phyloP scores from a whole-genome alignment of 257 asterid genomes.

The Mentha longifolia region DNA sequence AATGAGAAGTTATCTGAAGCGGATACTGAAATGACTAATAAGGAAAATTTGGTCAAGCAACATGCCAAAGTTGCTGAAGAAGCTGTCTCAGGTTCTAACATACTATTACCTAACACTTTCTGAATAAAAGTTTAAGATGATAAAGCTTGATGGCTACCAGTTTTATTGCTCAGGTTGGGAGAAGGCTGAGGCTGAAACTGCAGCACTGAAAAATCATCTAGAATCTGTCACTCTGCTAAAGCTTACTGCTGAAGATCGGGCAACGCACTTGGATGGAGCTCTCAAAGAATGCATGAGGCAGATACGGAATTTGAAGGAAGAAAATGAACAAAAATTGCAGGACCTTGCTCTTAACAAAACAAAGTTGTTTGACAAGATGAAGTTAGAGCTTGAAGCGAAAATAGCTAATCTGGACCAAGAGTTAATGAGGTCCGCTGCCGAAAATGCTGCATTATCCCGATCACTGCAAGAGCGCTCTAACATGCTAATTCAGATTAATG shows the following conservation, averaged over 20 bases:
- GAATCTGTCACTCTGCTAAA: slow-evolving; percentile 92
- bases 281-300: slow-evolving; percentile 97
- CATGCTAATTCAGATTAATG: slow-evolving; percentile 78
- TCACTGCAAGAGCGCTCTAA: slow-evolving; percentile 92
- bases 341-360: slow-evolving; percentile 69
- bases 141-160: slow-evolving; percentile 25
- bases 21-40: slow-evolving; percentile 65
- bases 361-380: slow-evolving; percentile 79
- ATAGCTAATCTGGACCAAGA: slow-evolving; percentile 73
- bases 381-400: slow-evolving; percentile 72
- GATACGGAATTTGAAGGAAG: slow-evolving; percentile 87
- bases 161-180: slow-evolving; percentile 87
- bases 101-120: slow-evolving; percentile 1
- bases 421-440: slow-evolving; percentile 77
- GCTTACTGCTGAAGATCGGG: slow-evolving; percentile 95
- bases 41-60: slow-evolving; percentile 88
- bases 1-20: slow-evolving; percentile 83
- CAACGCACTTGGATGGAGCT: slow-evolving; percentile 89
- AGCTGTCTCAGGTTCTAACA: slow-evolving; percentile 86
- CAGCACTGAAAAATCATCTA: slow-evolving; percentile 76
- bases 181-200: slow-evolving; percentile 96
- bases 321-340: slow-evolving; percentile 71
- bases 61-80: slow-evolving; percentile 99
- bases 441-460: slow-evolving; percentile 81
- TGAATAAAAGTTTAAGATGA: slow-evolving; percentile 6